These are phyloP conservation scores for Lyophyllum atratum DNA, from an alignment of 768 basidiomycete genomes.

Conservation along the genomic window DNA sequence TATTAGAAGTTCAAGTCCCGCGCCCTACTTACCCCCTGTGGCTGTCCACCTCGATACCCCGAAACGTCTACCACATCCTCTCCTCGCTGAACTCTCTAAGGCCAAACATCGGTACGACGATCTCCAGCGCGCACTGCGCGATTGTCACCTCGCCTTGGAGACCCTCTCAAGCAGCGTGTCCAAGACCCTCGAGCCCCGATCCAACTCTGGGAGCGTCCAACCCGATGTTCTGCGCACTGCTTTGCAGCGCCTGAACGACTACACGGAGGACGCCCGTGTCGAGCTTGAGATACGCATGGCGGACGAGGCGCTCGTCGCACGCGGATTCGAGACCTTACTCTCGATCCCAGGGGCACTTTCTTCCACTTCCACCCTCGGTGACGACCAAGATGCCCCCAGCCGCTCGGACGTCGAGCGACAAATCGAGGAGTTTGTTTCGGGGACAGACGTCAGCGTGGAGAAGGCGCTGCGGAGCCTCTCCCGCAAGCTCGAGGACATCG, in stretches of 20 bases:
- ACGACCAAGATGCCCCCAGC: constrained; percentile 21
- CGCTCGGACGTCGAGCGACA: constrained; percentile 46
- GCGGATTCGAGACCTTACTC: constrained; percentile 72
- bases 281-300: constrained; percentile 79
- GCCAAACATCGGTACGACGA: constrained; percentile 32
- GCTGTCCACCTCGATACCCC: constrained; percentile 4
- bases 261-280: constrained; percentile 76
- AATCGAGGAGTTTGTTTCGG: constrained; percentile 57
- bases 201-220: constrained; percentile 18
- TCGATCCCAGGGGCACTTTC: constrained; percentile 52
- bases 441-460: constrained; percentile 47
- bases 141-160: constrained; percentile 66
- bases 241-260: constrained; percentile 68
- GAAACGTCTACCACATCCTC: constrained; percentile 26
- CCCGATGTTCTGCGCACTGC: constrained; percentile 48
- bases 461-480: constrained; percentile 50
- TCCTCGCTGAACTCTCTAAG: constrained; percentile 46
- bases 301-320: constrained; percentile 66
- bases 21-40: background rate
- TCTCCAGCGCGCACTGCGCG: constrained; percentile 23
- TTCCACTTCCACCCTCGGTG: constrained; percentile 4
- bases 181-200: constrained; percentile 15
- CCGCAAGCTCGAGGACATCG: constrained; percentile 68
- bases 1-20: background rate
- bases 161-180: constrained; percentile 46